Evolutionary conservation across 2,329 filamentous ascomycete species (phyloP).

Genomic region (Monosporascus ibericus): DNA sequence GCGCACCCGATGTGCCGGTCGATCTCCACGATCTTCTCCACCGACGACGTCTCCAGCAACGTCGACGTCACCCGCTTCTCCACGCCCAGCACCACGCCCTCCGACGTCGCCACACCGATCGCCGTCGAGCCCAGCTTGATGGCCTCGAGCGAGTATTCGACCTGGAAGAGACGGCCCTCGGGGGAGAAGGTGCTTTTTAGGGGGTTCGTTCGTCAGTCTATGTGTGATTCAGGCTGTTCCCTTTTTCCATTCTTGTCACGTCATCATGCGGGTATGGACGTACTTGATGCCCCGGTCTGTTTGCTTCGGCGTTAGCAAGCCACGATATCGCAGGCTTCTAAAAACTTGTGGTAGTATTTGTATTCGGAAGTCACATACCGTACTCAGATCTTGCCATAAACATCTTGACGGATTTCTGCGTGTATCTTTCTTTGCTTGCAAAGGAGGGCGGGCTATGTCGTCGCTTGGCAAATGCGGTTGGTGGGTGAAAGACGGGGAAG

Average conservation of each 20-base stretch:
- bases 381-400: constrained; percentile 99
- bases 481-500: not conserved
- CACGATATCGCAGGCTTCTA: constrained; percentile 1
- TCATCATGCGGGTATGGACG: constrained; percentile 24
- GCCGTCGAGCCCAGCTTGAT: constrained; percentile 99
- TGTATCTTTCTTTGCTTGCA: constrained; percentile 1
- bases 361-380: constrained; percentile 55
- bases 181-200: constrained; percentile 87
- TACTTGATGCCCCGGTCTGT: constrained; percentile 98
- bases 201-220: constrained; percentile 9
- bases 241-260: not conserved
- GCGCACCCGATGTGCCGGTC: constrained; percentile 98
- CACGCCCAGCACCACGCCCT: constrained; percentile 92
- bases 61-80: constrained; percentile 99
- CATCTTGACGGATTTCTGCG: constrained; percentile 60
- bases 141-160: constrained; percentile 99
- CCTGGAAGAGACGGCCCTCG: constrained; percentile 98
- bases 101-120: constrained; percentile 92
- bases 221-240: not conserved
- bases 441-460: not conserved
- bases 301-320: constrained; percentile 25
- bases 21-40: constrained; percentile 99
- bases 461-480: not conserved
- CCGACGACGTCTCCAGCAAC: constrained; percentile 92
- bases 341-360: constrained; percentile 12